These are phyloP conservation scores for Hibiscus trionum DNA, from an alignment of 345 rosid species.

Conservation along the genomic window DNA sequence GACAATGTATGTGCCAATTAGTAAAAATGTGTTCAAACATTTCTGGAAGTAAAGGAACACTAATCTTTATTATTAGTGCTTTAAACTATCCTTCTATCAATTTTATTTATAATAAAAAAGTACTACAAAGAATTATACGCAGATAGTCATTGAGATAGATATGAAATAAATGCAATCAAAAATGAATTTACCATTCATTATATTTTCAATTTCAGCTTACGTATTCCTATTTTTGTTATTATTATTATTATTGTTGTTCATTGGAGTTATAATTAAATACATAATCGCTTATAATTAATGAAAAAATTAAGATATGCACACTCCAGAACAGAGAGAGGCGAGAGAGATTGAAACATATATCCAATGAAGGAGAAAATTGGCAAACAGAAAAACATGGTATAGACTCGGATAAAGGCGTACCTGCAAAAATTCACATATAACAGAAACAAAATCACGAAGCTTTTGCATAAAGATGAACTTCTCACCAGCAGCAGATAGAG, in stretches of 20 bases:
- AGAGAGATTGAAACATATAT: not conserved
- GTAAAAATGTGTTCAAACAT: not conserved
- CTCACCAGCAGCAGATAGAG: slow-evolving; percentile 85
- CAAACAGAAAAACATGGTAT: slow-evolving; percentile 11
- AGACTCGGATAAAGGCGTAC: slow-evolving; percentile 47
- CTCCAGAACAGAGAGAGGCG: not conserved
- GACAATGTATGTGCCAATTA: no score
- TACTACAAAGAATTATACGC: not conserved
- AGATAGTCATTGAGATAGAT: not conserved
- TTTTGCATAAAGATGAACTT: slow-evolving; percentile 99
- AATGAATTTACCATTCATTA: not conserved
- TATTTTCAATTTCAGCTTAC: not conserved
- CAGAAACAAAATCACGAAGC: slow-evolving; percentile 93
- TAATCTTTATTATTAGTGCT: no score
- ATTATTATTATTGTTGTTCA: not conserved
- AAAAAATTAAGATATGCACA: not conserved
- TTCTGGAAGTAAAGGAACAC: no score
- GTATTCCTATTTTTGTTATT: not conserved
- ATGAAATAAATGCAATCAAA: not conserved
- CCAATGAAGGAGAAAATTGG: not conserved
- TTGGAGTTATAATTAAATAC: not conserved
- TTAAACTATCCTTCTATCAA: no score
- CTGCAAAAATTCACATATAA: slow-evolving; percentile 95
- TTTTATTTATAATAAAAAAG: not conserved
- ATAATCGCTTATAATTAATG: not conserved